Base-by-base conservation (phyloP, 1,284 basidiomycete species). In the Malassezia cuniculi region DNA sequence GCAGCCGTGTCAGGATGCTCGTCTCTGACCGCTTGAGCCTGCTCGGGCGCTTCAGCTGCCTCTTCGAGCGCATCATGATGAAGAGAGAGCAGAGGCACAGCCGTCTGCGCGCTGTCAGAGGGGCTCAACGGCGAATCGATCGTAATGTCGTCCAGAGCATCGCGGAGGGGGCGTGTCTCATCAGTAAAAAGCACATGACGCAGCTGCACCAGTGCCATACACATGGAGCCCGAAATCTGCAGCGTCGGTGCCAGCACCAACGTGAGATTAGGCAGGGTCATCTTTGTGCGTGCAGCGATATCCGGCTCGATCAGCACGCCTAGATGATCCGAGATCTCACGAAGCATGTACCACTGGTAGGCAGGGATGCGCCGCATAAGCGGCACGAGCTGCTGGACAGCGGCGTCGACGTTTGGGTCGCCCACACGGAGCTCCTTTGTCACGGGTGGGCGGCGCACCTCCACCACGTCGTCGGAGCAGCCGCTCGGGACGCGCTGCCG, bases 171-270 rank as follows among this genome's bases (percentile, higher is more conserved):
- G 1, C 36, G 27, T 11, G 35, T 38, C 1, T n/a, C 17, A 7
- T 33, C 27, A 7, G 29, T 25, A 18, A 65, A 65, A 2, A 63
- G 39, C 12, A 17, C 31, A 2, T 38, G 35, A 10, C 52, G 39
- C 14, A 42, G 29, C 36, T 53, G 40, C 5, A 65, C 56, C 16
- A 65, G 21, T 17, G 53, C 46, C 41, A 56, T 52, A 14, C 60
- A 39, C 41, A 59, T 10, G 16, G 46, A 18, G 9, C 56, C 40
- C 12, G 55, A 54, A 19, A 65, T 41, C 17, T 50, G 47, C 17
- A 65, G 45, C 17, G 57, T 62, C n/a, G 61, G 61, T 5, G 61
- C 60, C 10, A 64, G 45, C 9, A 64, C 57, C 14, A 64, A 27
- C 35, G 54, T 53, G 19, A 64, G 40, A 31, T 62, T 64, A 31